Evolutionary conservation across 805 yeast genomes (phyloP).

Genomic region (Lipomyces japonicus): DNA sequence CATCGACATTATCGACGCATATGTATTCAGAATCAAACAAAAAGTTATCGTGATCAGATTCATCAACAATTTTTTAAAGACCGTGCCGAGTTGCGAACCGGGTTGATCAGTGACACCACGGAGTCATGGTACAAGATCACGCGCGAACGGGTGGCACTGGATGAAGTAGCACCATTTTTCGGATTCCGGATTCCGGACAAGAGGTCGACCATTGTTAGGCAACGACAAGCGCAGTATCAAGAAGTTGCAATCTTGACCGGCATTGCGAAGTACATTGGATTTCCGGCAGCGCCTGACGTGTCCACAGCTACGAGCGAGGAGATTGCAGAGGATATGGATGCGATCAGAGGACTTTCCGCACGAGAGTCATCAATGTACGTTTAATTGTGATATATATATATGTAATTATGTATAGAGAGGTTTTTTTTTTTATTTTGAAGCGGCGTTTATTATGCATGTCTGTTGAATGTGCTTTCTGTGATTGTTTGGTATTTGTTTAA

Average conservation of each 20-base stretch:
- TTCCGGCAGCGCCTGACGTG: constrained; percentile 78
- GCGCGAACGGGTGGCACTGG: constrained; percentile 80
- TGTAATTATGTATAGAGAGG: neutral
- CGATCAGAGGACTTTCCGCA: constrained; percentile 47
- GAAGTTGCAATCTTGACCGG: constrained; percentile 72
- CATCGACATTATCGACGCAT: constrained; percentile 62
- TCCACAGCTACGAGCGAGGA: constrained; percentile 67
- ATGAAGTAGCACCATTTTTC: constrained; percentile 51
- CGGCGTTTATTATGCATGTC: too few relatives aligned
- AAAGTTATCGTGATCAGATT: constrained; percentile 69
- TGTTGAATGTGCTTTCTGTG: too few relatives aligned
- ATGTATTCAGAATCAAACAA: constrained; percentile 76
- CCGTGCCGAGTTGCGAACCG: constrained; percentile 60
- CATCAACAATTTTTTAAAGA: constrained; percentile 63
- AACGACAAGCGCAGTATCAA: constrained; percentile 60
- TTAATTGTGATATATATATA: neutral
- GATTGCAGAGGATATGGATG: constrained; percentile 64
- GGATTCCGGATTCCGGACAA: constrained; percentile 43
- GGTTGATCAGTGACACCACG: constrained; percentile 68
- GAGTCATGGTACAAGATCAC: constrained; percentile 88
- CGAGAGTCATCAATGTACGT: constrained; percentile 2
- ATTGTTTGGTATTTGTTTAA: too few relatives aligned
- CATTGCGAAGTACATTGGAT: constrained; percentile 60
- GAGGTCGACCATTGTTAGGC: constrained; percentile 53
- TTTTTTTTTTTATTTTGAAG: neutral